Conservation (phyloP, 1,284 basidiomycete species). For the Microbotryum saponariae region DNA sequence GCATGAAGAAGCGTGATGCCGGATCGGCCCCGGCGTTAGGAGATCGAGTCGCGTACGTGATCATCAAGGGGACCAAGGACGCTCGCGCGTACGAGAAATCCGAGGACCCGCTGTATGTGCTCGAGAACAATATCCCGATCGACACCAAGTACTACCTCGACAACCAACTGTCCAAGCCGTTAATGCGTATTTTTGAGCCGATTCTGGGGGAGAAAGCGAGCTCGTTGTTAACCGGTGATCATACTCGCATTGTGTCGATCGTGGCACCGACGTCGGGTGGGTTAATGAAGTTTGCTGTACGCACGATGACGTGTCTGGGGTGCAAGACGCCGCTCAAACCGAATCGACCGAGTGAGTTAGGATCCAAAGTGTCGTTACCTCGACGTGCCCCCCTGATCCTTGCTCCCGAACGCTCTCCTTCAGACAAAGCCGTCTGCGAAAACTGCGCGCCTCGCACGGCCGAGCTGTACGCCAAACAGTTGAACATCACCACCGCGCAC, state of each 20-base stretch:
- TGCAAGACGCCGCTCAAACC: constrained; percentile 71
- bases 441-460: constrained; percentile 77
- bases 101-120: constrained; percentile 87
- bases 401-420: not conserved
- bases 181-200: constrained; percentile 96
- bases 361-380: no score
- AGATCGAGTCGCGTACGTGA: constrained; percentile 94
- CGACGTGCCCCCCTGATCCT: not conserved
- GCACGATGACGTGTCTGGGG: constrained; percentile 82
- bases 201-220: constrained; percentile 82
- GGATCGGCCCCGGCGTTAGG: constrained; percentile 80
- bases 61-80: constrained; percentile 91
- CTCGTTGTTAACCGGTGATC: constrained; percentile 77
- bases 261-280: constrained; percentile 90
- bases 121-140: constrained; percentile 93
- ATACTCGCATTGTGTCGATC: constrained; percentile 74
- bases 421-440: constrained; percentile 84
- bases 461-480: constrained; percentile 86
- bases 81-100: constrained; percentile 98
- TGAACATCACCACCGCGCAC: constrained; percentile 60
- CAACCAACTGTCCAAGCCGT: constrained; percentile 87
- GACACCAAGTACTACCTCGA: constrained; percentile 96
- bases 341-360: constrained; percentile 17
- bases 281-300: constrained; percentile 93
- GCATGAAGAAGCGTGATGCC: constrained; percentile 91